Conservation (phyloP, 106 monocot species). For the Dactylorhiza incarnata region DNA sequence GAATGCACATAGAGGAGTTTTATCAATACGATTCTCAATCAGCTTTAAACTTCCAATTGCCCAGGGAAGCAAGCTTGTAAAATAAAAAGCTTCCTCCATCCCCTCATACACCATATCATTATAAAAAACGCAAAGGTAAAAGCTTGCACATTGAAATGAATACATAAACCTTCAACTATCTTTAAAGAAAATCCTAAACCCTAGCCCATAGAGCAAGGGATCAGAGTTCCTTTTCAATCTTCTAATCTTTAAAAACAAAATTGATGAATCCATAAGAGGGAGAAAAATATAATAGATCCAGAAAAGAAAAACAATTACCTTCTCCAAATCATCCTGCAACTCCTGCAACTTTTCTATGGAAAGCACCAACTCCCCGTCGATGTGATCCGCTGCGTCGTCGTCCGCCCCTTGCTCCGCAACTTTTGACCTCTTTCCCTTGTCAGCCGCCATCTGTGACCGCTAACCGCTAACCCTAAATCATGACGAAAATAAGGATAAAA, state of each 20-base stretch:
- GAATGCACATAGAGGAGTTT: neutral
- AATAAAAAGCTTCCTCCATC: neutral
- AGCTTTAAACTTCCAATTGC: neutral
- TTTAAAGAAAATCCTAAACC: too few species aligned
- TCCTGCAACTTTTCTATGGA: conserved; percentile 72
- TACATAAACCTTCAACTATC: neutral
- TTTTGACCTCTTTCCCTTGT: conserved; percentile 65
- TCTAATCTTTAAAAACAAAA: too few species aligned
- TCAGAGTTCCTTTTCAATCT: too few species aligned
- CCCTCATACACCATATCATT: too few species aligned
- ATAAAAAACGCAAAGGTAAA: neutral
- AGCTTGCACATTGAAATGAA: neutral
- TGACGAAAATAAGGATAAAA: neutral
- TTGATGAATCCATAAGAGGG: neutral
- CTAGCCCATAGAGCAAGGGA: too few species aligned
- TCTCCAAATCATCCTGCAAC: conserved; percentile 65
- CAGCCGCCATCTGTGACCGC: conserved; percentile 31
- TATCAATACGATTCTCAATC: neutral
- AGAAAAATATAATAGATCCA: neutral
- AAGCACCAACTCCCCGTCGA: conserved; percentile 59
- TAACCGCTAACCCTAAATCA: conserved; percentile 28
- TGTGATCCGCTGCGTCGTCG: conserved; percentile 33
- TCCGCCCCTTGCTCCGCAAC: conserved; percentile 23
- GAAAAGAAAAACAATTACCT: conserved; percentile 19
- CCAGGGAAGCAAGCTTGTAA: neutral